Conservation (phyloP, 257 asterid species). For the Plantago elongata region DNA sequence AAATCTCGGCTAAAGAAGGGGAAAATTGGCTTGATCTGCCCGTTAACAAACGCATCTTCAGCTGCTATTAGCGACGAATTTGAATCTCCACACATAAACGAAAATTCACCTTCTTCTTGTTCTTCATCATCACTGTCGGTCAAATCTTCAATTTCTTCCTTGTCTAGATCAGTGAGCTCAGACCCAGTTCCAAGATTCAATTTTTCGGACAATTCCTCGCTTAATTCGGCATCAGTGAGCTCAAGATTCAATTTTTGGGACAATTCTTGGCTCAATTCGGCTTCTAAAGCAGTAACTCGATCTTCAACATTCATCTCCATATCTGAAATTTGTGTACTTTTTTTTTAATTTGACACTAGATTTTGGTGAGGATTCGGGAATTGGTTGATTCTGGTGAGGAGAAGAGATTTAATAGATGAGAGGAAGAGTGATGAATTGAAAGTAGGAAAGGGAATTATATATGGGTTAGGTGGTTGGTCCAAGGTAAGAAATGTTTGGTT, state of each 20-base stretch:
- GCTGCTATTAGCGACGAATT: constrained; percentile 62
- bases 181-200: constrained; percentile 15
- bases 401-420: neutral
- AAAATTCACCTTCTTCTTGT: constrained; percentile 56
- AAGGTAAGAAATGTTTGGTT: constrained; percentile 17
- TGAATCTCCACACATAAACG: constrained; percentile 51
- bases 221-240: constrained; percentile 15
- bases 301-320: constrained; percentile 17
- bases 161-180: constrained; percentile 3
- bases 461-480: constrained; percentile 12
- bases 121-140: constrained; percentile 43
- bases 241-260: constrained; percentile 12
- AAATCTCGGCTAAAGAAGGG: constrained; percentile 58
- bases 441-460: constrained; percentile 16
- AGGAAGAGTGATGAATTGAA: constrained; percentile 11
- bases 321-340: constrained; percentile 6
- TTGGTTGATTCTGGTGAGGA: constrained; percentile 5
- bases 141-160: constrained; percentile 16
- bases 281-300: too few relatives aligned
- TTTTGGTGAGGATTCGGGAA: neutral
- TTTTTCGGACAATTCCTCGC: constrained; percentile 21
- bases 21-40: constrained; percentile 71
- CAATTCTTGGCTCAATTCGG: neutral
- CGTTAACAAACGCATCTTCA: constrained; percentile 70
- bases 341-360: neutral